Base-by-base conservation (phyloP, 1,284 basidiomycete genomes). In the Pyrrhoderma noxium region DNA sequence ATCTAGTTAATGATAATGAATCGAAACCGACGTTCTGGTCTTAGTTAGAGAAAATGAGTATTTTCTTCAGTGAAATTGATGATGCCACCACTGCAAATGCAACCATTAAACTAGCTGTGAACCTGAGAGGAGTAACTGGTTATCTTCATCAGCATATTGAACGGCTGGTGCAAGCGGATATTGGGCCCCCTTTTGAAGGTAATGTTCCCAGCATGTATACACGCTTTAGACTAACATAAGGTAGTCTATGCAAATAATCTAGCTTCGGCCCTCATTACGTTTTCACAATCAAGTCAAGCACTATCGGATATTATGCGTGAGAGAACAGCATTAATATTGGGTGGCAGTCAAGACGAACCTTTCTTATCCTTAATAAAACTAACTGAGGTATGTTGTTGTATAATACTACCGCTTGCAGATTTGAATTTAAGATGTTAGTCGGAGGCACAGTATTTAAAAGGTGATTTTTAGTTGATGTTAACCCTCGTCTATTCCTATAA, bases 71-170 rank as follows among this genome's bases (percentile, higher is more conserved):
- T 11, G 18, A n/a, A 39, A 21, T 23, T 5, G 22, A 45, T n/a
- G 37, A 27, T 14, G 14, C 14, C 11, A 16, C 21, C 8, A 2
- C 38, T 9, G 21, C 43, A 23, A 45, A 51, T 18, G 43, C 43
- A 23, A 27, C 42, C 5, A 27, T 35, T n/a, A 38, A 39, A 25
- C 22, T 45, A 43, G 37, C 35, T 23, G 19, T 46, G 9, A 42
- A 51, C 34, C 42, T 51, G n/a, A 44, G 40, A 22, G 43, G 36
- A 16, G 43, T 46, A 23, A 36, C 19, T 18, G 35, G 23, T 11
- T 51, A 51, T 18, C 27, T 51, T 37, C 45, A 46, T 27, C 49
- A 51, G 18, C 42, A 51, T 14, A 36, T 51, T 25, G 49, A 51
- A 22, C 23, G 27, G 8, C 42, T 46, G n/a, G 22, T 36, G n/a